Percentiles rank a stretch among this genome's conserved stretches.
phyloP scores from a whole-genome alignment of 176 grass and related monocot species.

The Rhynchospora breviuscula region DNA sequence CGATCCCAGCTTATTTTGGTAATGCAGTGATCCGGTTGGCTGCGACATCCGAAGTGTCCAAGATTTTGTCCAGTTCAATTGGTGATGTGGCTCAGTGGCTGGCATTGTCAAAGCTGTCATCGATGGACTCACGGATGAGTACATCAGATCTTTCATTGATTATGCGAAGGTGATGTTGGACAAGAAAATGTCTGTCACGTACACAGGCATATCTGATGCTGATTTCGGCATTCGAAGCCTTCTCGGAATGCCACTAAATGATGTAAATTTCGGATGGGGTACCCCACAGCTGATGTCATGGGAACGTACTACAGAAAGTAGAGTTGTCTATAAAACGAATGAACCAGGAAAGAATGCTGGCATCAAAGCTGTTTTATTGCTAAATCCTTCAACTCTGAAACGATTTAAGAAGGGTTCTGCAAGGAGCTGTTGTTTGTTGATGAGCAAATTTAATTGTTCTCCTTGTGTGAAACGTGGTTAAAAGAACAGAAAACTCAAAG shows the following conservation, averaged over 20 bases:
- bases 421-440: too few species aligned
- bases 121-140: not conserved
- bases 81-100: not conserved
- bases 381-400: not conserved
- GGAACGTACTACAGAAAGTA: not conserved
- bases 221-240: not conserved
- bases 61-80: not conserved
- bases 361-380: not conserved
- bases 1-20: conserved; percentile 26
- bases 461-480: too few species aligned
- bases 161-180: not conserved
- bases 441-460: too few species aligned
- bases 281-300: not conserved
- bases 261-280: conserved; percentile 10
- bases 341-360: not conserved
- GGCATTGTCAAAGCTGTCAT: not conserved
- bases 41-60: not conserved
- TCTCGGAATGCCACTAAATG: not conserved
- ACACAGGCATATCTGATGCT: not conserved
- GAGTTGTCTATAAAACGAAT: not conserved
- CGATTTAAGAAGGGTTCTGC: not conserved
- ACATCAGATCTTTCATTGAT: conserved; percentile 20
- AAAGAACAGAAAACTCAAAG: too few species aligned
- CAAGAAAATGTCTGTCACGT: not conserved
- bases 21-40: conserved; percentile 6